Percentiles rank a stretch among this genome's conserved stretches.
Evolutionary conservation across 2,329 filamentous ascomycete genomes (phyloP).

Genomic region (Setomelanomma holmii): DNA sequence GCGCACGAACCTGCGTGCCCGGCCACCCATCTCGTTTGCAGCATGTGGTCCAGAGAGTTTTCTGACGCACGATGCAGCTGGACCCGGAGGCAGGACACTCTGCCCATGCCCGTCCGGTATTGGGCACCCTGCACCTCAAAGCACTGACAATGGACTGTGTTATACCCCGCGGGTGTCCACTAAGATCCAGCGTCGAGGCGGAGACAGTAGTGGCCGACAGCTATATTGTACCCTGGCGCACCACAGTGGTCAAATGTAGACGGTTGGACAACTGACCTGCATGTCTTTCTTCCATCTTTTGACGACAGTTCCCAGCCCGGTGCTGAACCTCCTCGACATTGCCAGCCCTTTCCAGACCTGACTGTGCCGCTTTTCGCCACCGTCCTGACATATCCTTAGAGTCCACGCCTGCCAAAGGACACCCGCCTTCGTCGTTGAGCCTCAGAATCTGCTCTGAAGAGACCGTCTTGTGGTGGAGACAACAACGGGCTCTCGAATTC

Average conservation of each 20-base stretch:
- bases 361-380: constrained; percentile 15
- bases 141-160: constrained; percentile 39
- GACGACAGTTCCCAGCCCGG: constrained; percentile 39
- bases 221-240: constrained; percentile 48
- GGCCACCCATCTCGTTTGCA: constrained; percentile 45
- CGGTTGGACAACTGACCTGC: constrained; percentile 38
- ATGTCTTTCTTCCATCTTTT: constrained; percentile 35
- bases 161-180: constrained; percentile 45
- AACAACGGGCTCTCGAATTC: constrained; percentile 29
- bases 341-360: constrained; percentile 13
- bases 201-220: constrained; percentile 41
- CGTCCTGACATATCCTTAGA: constrained; percentile 3
- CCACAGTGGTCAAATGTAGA: constrained; percentile 39
- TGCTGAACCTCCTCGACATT: constrained; percentile 26
- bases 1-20: constrained; percentile 32
- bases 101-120: constrained; percentile 42
- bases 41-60: constrained; percentile 40
- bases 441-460: constrained; percentile 23
- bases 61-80: constrained; percentile 47
- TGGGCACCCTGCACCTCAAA: constrained; percentile 42
- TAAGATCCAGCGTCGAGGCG: constrained; percentile 38
- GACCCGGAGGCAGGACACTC: constrained; percentile 39
- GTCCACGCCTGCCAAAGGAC: neutral
- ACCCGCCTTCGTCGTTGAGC: constrained; percentile 20
- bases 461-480: constrained; percentile 41